These are phyloP conservation scores for Tetrapyrgos nigripes DNA, from an alignment of 1,284 basidiomycete genomes.

Conservation along the genomic window DNA sequence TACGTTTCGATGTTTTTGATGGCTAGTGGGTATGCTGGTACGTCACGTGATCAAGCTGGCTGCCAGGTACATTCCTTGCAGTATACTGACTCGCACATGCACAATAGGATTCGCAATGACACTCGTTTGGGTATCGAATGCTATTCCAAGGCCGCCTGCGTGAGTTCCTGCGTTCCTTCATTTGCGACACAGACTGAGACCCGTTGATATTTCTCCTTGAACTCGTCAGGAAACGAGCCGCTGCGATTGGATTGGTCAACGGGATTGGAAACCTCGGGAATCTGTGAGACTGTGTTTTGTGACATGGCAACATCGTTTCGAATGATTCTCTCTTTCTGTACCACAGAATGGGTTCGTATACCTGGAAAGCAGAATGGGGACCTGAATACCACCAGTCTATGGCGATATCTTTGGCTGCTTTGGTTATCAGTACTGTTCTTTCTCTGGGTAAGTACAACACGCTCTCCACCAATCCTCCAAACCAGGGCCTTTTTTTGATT, in stretches of 20 bases:
- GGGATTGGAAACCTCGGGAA: constrained; percentile 36
- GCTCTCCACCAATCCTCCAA: neutral
- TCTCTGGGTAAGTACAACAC: constrained; percentile 39
- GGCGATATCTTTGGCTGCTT: constrained; percentile 49
- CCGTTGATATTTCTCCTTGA: neutral
- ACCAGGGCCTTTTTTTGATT: constrained; percentile 1
- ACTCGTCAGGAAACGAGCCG: constrained; percentile 49
- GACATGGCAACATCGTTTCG: neutral
- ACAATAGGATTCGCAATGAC: constrained; percentile 62
- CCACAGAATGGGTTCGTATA: constrained; percentile 55
- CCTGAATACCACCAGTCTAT: constrained; percentile 58
- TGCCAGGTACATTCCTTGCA: neutral
- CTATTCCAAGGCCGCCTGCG: constrained; percentile 68
- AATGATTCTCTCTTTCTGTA: neutral
- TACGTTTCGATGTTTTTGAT: constrained; percentile 74
- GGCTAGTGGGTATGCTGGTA: constrained; percentile 61
- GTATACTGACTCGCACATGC: neutral
- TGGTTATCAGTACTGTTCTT: constrained; percentile 44
- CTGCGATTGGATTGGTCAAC: constrained; percentile 46
- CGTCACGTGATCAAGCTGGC: constrained; percentile 27
- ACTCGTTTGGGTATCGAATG: constrained; percentile 68
- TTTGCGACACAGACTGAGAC: neutral
- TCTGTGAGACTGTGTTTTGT: constrained; percentile 36
- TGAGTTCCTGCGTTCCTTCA: constrained; percentile 22
- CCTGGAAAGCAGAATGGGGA: constrained; percentile 57